These are phyloP conservation scores for Zymoseptoria passerinii DNA, from an alignment of 2,329 filamentous ascomycete species.

Conservation along the genomic window DNA sequence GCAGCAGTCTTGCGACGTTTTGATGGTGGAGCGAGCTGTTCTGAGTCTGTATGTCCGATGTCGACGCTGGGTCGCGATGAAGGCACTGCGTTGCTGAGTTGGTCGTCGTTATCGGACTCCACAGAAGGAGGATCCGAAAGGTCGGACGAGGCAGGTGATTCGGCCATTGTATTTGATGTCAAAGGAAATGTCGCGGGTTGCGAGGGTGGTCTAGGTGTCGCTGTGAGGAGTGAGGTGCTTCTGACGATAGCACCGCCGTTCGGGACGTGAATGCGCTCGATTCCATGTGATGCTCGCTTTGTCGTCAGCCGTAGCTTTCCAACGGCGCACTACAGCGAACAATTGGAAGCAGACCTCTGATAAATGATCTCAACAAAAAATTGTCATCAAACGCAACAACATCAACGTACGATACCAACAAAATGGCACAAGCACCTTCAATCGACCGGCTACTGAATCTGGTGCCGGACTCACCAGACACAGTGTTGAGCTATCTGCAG, in stretches of 20 bases:
- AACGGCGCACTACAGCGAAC: neutral
- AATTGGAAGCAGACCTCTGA: neutral
- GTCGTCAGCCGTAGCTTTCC: neutral
- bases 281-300: neutral
- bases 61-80: slow-evolving; percentile 39
- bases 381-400: neutral
- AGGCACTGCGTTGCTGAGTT: slow-evolving; percentile 43
- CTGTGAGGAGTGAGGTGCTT: neutral
- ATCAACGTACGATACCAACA: neutral
- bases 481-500: slow-evolving; percentile 66
- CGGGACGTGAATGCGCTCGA: neutral
- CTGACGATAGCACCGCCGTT: neutral
- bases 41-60: slow-evolving; percentile 26
- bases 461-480: slow-evolving; percentile 71
- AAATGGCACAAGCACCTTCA: slow-evolving; percentile 26
- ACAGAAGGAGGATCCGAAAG: slow-evolving; percentile 58
- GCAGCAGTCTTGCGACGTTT: slow-evolving; percentile 34
- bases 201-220: neutral
- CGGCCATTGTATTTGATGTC: slow-evolving; percentile 25
- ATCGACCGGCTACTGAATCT: slow-evolving; percentile 44
- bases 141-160: slow-evolving; percentile 52
- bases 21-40: slow-evolving; percentile 24
- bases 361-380: neutral
- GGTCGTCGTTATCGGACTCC: slow-evolving; percentile 51
- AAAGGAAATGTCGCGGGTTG: neutral